These are phyloP conservation scores for Colletotrichum filicis DNA, from an alignment of 2,329 filamentous ascomycete species.

Conservation along the genomic window DNA sequence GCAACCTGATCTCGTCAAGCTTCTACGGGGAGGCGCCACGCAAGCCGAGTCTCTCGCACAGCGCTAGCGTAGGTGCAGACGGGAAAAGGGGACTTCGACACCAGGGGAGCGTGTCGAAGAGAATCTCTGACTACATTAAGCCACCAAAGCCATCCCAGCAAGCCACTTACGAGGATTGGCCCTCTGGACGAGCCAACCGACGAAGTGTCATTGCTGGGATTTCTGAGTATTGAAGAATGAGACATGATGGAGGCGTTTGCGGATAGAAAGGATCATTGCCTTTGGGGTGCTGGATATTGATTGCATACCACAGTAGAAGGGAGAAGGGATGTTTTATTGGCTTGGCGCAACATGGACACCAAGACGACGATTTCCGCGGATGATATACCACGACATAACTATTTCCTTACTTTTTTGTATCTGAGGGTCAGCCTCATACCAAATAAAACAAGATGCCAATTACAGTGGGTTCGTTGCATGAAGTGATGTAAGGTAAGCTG, in stretches of 20 bases:
- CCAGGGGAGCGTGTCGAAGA: constrained; percentile 51
- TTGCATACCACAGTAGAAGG: background rate
- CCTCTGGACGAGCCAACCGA: constrained; percentile 11
- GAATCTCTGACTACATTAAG: constrained; percentile 58
- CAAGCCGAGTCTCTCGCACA: background rate
- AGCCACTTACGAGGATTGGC: constrained; percentile 14
- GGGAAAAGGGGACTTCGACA: constrained; percentile 35
- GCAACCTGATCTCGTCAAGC: constrained; percentile 1
- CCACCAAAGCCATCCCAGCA: constrained; percentile 33
- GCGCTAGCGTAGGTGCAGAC: background rate
- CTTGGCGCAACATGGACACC: background rate
- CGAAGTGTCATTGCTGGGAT: constrained; percentile 20
- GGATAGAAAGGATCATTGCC: background rate
- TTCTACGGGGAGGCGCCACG: constrained; percentile 9
- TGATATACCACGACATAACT: background rate
- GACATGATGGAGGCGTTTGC: background rate
- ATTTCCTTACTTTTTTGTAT: background rate
- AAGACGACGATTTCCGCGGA: background rate
- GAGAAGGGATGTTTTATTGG: background rate
- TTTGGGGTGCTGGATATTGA: background rate
- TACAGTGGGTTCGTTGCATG: background rate
- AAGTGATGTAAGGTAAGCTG: background rate
- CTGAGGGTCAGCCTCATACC: background rate
- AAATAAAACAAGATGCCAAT: background rate
- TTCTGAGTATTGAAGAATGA: background rate